Conservation (phyloP, 2,329 filamentous ascomycete genomes). For the Penicillium sp. region DNA sequence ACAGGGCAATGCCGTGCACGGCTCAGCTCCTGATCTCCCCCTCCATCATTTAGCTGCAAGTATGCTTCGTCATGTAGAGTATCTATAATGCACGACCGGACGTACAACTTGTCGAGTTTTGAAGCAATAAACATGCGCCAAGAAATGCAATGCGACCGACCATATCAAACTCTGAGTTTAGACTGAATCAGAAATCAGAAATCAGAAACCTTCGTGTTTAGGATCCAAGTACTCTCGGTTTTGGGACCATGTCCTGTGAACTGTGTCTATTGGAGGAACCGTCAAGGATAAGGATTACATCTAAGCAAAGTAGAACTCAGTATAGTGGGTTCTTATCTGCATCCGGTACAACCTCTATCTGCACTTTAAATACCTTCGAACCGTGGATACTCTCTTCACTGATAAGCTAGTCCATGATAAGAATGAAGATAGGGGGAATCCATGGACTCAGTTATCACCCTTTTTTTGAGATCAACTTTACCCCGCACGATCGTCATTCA, state of each 20-base stretch:
- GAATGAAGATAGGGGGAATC: not conserved
- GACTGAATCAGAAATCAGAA: not conserved
- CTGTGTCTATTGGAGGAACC: not conserved
- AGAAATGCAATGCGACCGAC: conserved; percentile 3
- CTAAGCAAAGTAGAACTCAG: not conserved
- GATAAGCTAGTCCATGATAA: not conserved
- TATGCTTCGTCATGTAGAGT: conserved; percentile 14
- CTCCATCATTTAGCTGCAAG: conserved; percentile 16
- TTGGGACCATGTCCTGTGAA: not conserved
- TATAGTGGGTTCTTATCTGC: not conserved
- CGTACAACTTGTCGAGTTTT: not conserved
- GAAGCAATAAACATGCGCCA: conserved; percentile 3
- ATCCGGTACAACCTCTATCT: not conserved
- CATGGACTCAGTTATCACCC: conserved; percentile 5
- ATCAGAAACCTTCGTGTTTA: not conserved
- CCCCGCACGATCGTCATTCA: conserved; percentile 28
- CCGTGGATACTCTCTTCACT: not conserved
- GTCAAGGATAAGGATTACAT: not conserved
- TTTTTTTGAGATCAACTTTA: conserved; percentile 13
- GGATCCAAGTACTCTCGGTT: not conserved
- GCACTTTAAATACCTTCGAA: not conserved
- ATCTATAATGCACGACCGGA: conserved; percentile 5
- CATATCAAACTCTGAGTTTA: not conserved
- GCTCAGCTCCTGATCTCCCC: conserved; percentile 16
- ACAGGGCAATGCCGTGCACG: conserved; percentile 15